A percentile compares a stretch with the other conserved stretches of the same genome.
phyloP scores from a whole-genome alignment of 371 early-diverging fungal species.

The Synchytrium microbalum region DNA sequence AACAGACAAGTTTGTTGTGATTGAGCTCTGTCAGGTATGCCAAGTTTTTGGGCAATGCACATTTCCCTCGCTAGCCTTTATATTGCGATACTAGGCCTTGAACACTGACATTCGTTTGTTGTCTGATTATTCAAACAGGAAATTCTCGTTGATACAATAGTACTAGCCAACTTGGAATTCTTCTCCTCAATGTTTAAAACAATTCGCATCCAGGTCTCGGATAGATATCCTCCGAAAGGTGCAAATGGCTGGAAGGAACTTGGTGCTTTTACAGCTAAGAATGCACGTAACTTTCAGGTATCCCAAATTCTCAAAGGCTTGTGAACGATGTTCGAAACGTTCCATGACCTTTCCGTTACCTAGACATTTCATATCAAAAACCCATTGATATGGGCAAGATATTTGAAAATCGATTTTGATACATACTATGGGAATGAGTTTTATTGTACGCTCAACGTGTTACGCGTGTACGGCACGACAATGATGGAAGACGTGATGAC shows the following conservation, averaged over 20 bases:
- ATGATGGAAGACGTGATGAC: constrained; percentile 81
- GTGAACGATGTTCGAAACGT: constrained; percentile 3
- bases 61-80: background rate
- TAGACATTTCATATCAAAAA: constrained; percentile 69
- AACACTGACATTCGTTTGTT: no score
- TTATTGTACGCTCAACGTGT: constrained; percentile 85
- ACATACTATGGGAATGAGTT: constrained; percentile 85
- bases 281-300: constrained; percentile 79
- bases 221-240: constrained; percentile 70
- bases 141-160: constrained; percentile 81
- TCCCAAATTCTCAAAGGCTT: constrained; percentile 1
- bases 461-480: constrained; percentile 84
- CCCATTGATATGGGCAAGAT: constrained; percentile 67
- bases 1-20: constrained; percentile 53
- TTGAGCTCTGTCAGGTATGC: constrained; percentile 67
- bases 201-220: constrained; percentile 66
- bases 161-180: constrained; percentile 91
- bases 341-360: constrained; percentile 4
- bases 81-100: no score
- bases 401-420: constrained; percentile 78
- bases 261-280: constrained; percentile 74
- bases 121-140: no score
- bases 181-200: constrained; percentile 91
- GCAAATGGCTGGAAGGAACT: constrained; percentile 67
- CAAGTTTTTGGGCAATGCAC: background rate